Percentiles rank a stretch among this genome's conserved stretches.
These are phyloP conservation scores for Candida berthetii DNA, from an alignment of 805 yeast genomes.

Conservation along the genomic window DNA sequence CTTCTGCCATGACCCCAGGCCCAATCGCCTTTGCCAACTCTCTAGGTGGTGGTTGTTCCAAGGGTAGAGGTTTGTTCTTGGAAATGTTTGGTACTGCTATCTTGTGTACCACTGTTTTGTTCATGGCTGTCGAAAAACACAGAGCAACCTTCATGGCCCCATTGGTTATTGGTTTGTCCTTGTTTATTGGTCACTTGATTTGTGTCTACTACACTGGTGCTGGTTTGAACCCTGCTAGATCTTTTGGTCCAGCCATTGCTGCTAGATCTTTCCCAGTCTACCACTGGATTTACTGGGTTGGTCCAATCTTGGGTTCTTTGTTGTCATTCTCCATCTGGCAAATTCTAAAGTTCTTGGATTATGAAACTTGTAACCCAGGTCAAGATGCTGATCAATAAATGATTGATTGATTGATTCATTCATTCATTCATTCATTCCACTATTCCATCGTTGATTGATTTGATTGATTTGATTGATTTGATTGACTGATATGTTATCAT, in stretches of 20 bases:
- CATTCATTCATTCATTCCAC: background rate
- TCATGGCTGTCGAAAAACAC: slow-evolving; percentile 81
- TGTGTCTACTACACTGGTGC: slow-evolving; percentile 86
- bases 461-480: too few relatives aligned
- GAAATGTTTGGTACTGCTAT: slow-evolving; percentile 78
- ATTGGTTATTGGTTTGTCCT: slow-evolving; percentile 73
- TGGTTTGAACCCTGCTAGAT: slow-evolving; percentile 88
- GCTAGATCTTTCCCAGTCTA: slow-evolving; percentile 67
- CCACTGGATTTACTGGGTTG: slow-evolving; percentile 93
- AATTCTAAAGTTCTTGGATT: slow-evolving; percentile 55
- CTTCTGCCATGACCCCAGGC: slow-evolving; percentile 82
- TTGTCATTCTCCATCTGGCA: slow-evolving; percentile 67
- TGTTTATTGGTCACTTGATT: slow-evolving; percentile 77
- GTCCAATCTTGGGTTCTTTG: slow-evolving; percentile 69
- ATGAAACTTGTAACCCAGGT: slow-evolving; percentile 65
- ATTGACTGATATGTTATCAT: too few relatives aligned
- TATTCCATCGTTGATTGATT: too few relatives aligned
- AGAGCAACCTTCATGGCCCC: slow-evolving; percentile 76
- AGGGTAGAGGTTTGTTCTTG: slow-evolving; percentile 68
- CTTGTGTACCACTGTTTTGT: slow-evolving; percentile 69
- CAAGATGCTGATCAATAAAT: slow-evolving; percentile 46
- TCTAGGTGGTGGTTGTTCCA: slow-evolving; percentile 67
- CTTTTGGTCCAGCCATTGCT: slow-evolving; percentile 80
- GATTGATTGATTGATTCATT: background rate
- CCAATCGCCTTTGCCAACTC: slow-evolving; percentile 62